phyloP scores from a whole-genome alignment of 352 stramenopile genomes.

The Globisporangium uncinulatum region DNA sequence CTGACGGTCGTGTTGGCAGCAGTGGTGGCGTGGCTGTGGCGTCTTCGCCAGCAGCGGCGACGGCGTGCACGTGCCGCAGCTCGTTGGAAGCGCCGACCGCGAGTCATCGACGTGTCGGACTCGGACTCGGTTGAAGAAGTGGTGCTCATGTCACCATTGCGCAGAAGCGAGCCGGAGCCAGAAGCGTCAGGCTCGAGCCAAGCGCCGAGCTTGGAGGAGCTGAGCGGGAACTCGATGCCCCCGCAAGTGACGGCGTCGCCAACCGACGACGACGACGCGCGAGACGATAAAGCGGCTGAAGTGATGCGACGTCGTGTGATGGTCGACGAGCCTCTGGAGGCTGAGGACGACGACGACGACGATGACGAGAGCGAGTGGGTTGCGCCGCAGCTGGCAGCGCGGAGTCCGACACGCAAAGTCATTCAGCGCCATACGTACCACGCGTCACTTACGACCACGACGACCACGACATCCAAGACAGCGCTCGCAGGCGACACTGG shows the following conservation, averaged over 20 bases:
- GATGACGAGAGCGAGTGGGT: too few species aligned
- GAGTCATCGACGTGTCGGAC: constrained; percentile 1
- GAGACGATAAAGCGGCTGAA: neutral
- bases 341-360: neutral
- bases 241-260: neutral
- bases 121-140: constrained; percentile 35
- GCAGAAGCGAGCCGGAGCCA: constrained; percentile 11
- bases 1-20: constrained; percentile 15
- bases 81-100: constrained; percentile 29
- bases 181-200: constrained; percentile 9
- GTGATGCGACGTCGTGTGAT: neutral
- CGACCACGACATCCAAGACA: neutral
- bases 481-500: neutral
- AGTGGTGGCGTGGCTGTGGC: constrained; percentile 22
- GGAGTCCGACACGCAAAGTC: neutral
- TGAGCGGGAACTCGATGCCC: neutral
- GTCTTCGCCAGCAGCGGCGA: constrained; percentile 15
- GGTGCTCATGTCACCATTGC: neutral
- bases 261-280: neutral
- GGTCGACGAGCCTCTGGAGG: neutral
- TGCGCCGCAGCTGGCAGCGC: neutral
- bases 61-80: constrained; percentile 4
- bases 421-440: neutral
- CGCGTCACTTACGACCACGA: neutral
- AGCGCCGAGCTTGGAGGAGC: neutral